A percentile compares a stretch with the other conserved stretches of the same genome.
Evolutionary conservation across 2,329 filamentous ascomycete genomes (phyloP).

Genomic region (Pestalotiopsis sp.): DNA sequence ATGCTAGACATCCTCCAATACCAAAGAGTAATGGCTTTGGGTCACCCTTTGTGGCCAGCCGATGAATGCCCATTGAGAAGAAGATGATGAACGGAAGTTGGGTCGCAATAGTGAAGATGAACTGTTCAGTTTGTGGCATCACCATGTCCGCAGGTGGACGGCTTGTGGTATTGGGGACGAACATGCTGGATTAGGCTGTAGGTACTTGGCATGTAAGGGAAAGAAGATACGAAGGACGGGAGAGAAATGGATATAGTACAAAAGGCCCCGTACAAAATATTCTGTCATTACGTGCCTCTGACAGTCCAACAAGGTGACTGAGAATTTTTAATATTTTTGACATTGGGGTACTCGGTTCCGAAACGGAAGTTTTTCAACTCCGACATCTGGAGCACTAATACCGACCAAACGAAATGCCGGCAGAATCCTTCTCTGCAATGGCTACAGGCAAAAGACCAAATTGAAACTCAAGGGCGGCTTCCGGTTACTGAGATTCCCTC

Average conservation of each 20-base stretch:
- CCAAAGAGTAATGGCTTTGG: neutral
- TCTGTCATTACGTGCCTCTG: too few species aligned
- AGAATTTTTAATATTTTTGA: neutral
- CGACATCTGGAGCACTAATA: too few species aligned
- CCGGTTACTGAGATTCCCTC: neutral
- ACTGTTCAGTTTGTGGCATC: neutral
- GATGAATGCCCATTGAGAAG: neutral
- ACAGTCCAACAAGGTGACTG: neutral
- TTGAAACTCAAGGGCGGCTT: neutral
- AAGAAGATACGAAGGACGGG: neutral
- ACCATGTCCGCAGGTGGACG: neutral
- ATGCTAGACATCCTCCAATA: neutral
- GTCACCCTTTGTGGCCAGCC: neutral
- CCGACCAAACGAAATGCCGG: too few species aligned
- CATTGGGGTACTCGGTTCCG: too few species aligned
- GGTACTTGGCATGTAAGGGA: neutral
- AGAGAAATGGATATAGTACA: neutral
- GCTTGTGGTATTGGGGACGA: neutral
- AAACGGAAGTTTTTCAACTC: too few species aligned
- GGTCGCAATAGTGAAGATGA: neutral
- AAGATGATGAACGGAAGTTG: neutral
- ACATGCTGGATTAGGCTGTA: neutral
- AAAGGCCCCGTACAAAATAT: neutral
- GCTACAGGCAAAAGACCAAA: too few species aligned
- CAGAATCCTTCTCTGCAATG: too few species aligned